Evolutionary conservation across 495 filamentous ascomycete species (phyloP).

Genomic region (Daldinia loculata): DNA sequence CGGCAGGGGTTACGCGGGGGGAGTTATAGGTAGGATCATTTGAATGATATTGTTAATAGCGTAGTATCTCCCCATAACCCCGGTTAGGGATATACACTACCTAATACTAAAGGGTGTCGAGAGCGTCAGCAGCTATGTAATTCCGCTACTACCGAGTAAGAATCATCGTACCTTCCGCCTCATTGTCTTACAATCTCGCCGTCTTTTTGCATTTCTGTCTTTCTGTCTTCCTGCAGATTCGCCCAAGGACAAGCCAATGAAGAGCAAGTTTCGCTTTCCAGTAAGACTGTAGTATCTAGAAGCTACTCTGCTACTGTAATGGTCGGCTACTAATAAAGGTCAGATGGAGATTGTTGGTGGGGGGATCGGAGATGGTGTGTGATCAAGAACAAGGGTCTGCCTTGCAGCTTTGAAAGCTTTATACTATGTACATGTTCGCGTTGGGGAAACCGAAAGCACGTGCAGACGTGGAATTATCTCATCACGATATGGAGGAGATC

Average conservation of each 20-base stretch:
- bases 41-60: neutral
- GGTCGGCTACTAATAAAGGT: neutral
- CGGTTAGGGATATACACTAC: neutral
- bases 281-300: neutral
- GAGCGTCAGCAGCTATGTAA: neutral
- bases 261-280: neutral
- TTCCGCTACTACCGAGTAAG: neutral
- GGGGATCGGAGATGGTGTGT: neutral
- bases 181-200: neutral
- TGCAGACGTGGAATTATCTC: slow-evolving; percentile 30
- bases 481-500: slow-evolving; percentile 23
- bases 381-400: neutral
- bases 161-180: slow-evolving; percentile 1
- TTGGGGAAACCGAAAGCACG: slow-evolving; percentile 24
- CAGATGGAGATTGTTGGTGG: slow-evolving; percentile 17
- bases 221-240: neutral
- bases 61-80: neutral
- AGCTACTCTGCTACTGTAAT: slow-evolving; percentile 1
- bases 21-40: slow-evolving; percentile 8
- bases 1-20: slow-evolving; percentile 9
- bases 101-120: neutral
- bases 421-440: neutral
- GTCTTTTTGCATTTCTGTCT: neutral
- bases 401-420: slow-evolving; percentile 5
- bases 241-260: neutral